Conservation (phyloP, 441 rosid species). For the Manihot esculenta region DNA sequence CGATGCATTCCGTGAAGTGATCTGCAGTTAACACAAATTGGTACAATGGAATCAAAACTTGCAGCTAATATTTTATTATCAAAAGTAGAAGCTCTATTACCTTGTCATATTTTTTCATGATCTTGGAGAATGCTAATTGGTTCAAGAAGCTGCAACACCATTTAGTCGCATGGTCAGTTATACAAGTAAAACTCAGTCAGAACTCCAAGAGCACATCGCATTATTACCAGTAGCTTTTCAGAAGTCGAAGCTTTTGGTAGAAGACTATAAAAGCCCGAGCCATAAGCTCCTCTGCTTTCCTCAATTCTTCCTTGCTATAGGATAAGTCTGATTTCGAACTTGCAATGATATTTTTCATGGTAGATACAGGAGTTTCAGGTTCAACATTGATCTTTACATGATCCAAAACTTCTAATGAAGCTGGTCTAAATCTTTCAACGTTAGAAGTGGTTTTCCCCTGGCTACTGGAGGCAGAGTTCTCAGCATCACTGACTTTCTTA, state of each 20-base stretch:
- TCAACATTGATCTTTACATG: constrained; percentile 62
- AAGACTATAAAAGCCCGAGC: constrained; percentile 57
- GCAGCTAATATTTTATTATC: neutral
- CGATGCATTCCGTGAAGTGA: constrained; percentile 56
- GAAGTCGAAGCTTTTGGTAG: constrained; percentile 58
- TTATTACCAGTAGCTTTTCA: constrained; percentile 80
- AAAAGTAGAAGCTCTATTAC: constrained; percentile 24
- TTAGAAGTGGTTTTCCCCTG: neutral
- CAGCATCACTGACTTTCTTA: constrained; percentile 13
- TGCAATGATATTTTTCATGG: constrained; percentile 42
- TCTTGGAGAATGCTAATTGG: constrained; percentile 70
- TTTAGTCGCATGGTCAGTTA: constrained; percentile 8
- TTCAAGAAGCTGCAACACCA: constrained; percentile 58
- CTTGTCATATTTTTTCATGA: constrained; percentile 90
- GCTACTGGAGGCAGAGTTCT: constrained; percentile 10
- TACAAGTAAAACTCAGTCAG: neutral
- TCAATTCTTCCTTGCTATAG: constrained; percentile 51
- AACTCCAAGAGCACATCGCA: neutral
- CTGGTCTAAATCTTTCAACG: constrained; percentile 30
- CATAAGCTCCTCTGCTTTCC: constrained; percentile 59
- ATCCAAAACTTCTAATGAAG: constrained; percentile 58
- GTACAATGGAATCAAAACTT: constrained; percentile 8
- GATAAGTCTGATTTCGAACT: constrained; percentile 36
- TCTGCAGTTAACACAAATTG: constrained; percentile 34
- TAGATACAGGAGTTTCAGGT: constrained; percentile 53